Conservation (phyloP, 495 filamentous ascomycete genomes). For the Thozetella sp. region DNA sequence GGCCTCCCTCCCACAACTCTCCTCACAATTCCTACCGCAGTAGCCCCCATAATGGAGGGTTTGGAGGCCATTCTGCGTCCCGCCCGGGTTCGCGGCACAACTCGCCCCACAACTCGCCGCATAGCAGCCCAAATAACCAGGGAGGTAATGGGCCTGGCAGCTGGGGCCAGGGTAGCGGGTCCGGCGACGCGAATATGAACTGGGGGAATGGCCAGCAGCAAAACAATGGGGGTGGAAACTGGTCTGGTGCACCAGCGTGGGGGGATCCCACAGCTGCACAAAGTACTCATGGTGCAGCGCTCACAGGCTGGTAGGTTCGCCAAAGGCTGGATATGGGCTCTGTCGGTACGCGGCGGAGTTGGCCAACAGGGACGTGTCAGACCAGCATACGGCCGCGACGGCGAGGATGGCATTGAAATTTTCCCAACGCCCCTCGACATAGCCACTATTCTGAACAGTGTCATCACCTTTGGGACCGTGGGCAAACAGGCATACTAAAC, state of each 20-base stretch:
- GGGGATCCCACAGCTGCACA: constrained; percentile 5
- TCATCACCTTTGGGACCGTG: background rate
- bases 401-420: background rate
- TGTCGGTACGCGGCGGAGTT: background rate
- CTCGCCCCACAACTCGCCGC: background rate
- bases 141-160: background rate
- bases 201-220: background rate
- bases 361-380: background rate
- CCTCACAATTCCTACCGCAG: background rate
- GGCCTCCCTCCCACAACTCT: too few relatives aligned
- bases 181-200: background rate
- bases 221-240: background rate
- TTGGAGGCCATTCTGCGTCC: background rate
- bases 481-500: too few relatives aligned
- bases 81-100: background rate
- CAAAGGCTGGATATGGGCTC: background rate
- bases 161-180: too few relatives aligned
- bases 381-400: background rate
- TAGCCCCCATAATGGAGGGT: background rate
- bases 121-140: background rate
- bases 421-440: background rate
- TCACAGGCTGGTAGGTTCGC: background rate
- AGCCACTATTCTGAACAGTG: background rate
- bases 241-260: background rate
- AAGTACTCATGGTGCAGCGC: background rate